Base-by-base conservation (phyloP, 495 filamentous ascomycete genomes). In the Talaromyces borbonicus region DNA sequence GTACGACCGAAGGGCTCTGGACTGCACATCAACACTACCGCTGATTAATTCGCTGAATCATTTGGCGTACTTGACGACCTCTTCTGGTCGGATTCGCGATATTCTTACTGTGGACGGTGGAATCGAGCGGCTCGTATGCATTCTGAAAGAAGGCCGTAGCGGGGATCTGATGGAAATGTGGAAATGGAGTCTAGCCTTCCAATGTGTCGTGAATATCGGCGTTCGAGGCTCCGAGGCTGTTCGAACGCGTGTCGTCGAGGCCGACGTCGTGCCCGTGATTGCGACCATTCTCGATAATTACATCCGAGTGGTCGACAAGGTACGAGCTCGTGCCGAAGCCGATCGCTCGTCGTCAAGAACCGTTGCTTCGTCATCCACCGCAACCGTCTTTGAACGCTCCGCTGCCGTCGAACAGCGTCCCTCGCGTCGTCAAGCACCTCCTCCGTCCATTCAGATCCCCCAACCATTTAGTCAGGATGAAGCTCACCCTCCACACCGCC, bases 91-190 rank as follows among this genome's bases (percentile, higher is more conserved):
- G 44, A 98, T 98, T 60, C 79, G 92, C 47, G 92, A 98, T 58
- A 98, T 98, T 49, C 78, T 98, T 41, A 95, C 89, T 27, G 86
- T 98, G 63, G 92, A 98, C 84, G 92, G 92, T 62, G 92, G 92
- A 38, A 87, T 97, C 56, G 92, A 98, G 73, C 66, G 90, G 51
- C 68, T 98, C 51, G 87, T 98, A 59, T 94, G 87, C 75, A 96
- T 98, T 60, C 78, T 98, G 57, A 98, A 98, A 67, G 85, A 92
- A 62, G 92, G 92, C 51, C 75, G 89, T 60, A 94, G 86, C 59
- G 88, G 88, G 69, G 89, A 97, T 62, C 79, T 95, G 81, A 95
- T 96, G 90, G 90, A 95, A 58, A 93, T 93, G 85, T 98, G 92
- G 93, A 97, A 97, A 70, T 98, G 92, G 92, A 98, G 95, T 57